Evolutionary conservation across 2,329 filamentous ascomycete species (phyloP), one percentile per base, ranked within the genome.

Genomic region (Trichoderma oligosporum): DNA sequence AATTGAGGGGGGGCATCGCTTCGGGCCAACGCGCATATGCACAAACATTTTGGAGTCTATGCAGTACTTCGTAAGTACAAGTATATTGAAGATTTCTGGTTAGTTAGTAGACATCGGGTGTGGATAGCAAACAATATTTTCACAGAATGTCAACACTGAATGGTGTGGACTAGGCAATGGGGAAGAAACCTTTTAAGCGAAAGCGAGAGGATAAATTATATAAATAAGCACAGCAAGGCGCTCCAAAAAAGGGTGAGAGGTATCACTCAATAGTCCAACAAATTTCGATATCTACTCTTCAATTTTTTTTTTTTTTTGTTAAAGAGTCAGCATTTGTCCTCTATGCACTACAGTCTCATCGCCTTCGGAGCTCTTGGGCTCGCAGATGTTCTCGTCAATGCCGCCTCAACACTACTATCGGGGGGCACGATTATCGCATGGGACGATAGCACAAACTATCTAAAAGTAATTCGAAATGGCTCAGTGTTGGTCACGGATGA

Each of bases 341-440:
- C n/a, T 11, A 54, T 54, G 51, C 51, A 20, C 1, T 18, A 31
- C n/a, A 2, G 3, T 6, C 9, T n/a, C 16, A 4, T 54, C 20
- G 22, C 41, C 12, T 45, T 54, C 3, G 51, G 51, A 54, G 51
- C 39, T 27, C 29, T 54, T n/a, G n/a, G 29, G 29, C 39, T 54
- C 39, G 20, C 22, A 24, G 22, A 5, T n/a, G 14, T 1, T 3
- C 16, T 45, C 11, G 51, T 29, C 18, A 16, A 48, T 12, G 42
- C 53, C 14, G 53, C 53, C 12, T 56, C 53, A 4, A 56, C 42
- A 7, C 59, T 73, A 4, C 65, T 73, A 35, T 61, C 57, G 5
- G 69, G 71, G 25, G 75, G 70, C 18, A 77, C 75, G 16, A 71
- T 78, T 44, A 66, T 78, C 47, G 68, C 69, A n/a, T 78, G 73